phyloP scores from a whole-genome alignment of 2,329 filamentous ascomycete genomes.

The Diplodia corticola region DNA sequence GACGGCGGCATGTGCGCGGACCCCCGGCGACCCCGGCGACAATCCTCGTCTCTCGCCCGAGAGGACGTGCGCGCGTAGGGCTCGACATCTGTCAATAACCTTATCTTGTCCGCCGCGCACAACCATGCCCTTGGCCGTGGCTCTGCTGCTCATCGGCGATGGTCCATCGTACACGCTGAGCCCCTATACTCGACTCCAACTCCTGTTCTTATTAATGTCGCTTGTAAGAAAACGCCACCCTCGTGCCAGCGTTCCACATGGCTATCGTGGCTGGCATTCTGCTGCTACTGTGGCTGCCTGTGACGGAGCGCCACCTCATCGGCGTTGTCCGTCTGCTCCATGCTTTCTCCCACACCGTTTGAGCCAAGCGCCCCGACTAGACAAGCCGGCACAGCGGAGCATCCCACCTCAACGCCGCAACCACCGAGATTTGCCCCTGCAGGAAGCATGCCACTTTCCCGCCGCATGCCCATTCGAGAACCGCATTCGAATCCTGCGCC shows the following conservation, averaged over 20 bases:
- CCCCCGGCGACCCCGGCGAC: background rate
- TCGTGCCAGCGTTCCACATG: background rate
- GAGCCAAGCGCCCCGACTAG: slow-evolving; percentile 2
- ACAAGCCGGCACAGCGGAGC: background rate
- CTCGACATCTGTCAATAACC: slow-evolving; percentile 4
- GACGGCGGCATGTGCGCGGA: background rate
- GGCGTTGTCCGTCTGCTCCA: background rate
- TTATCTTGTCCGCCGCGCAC: background rate
- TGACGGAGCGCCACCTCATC: background rate
- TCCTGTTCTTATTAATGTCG: background rate
- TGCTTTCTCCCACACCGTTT: background rate
- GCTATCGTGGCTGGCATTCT: background rate
- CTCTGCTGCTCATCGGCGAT: no score
- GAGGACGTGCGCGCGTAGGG: slow-evolving; percentile 11
- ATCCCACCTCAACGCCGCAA: background rate
- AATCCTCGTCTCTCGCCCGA: slow-evolving; percentile 6
- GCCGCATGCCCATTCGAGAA: background rate
- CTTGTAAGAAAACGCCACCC: background rate
- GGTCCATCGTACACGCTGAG: background rate
- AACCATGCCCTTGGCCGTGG: background rate
- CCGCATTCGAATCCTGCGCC: slow-evolving; percentile 1
- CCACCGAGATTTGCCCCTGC: slow-evolving; percentile 4
- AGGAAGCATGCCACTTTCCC: background rate
- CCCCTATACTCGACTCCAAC: background rate
- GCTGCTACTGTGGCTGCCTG: slow-evolving; percentile 1